phyloP scores from a whole-genome alignment of 768 basidiomycete species.

The Lactarius psammicola region DNA sequence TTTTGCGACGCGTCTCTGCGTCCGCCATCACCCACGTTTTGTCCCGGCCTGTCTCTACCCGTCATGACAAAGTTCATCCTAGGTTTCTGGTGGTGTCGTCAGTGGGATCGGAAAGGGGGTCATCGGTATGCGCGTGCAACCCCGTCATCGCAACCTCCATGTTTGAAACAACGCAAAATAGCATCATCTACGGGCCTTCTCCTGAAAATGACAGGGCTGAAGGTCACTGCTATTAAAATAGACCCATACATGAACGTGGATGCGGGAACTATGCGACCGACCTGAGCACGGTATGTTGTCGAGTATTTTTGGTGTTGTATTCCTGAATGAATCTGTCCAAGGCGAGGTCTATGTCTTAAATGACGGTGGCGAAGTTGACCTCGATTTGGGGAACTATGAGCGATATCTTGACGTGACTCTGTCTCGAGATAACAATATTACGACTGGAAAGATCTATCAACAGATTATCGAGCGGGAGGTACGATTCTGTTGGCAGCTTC shows the following conservation, averaged over 20 bases:
- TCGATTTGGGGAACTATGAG: conserved; percentile 98
- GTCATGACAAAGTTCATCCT: conserved; percentile 94
- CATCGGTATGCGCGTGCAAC: conserved; percentile 65
- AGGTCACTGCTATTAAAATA: conserved; percentile 99
- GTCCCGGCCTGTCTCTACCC: neutral
- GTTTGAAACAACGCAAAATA: conserved; percentile 38
- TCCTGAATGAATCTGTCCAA: conserved; percentile 31
- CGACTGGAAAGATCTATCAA: conserved; percentile 96
- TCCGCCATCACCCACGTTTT: neutral
- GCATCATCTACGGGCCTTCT: conserved; percentile 96
- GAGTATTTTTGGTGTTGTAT: conserved; percentile 9
- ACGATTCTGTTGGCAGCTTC: conserved; percentile 31
- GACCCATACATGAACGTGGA: conserved; percentile 99
- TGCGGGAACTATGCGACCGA: conserved; percentile 98
- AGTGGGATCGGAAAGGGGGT: conserved; percentile 99
- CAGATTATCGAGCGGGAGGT: conserved; percentile 98
- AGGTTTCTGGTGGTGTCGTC: conserved; percentile 95
- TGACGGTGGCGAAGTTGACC: conserved; percentile 96
- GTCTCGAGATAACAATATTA: conserved; percentile 95
- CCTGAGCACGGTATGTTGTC: conserved; percentile 79
- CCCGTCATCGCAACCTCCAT: conserved; percentile 31
- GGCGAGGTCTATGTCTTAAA: conserved; percentile 98
- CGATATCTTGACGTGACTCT: conserved; percentile 95
- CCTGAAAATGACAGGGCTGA: conserved; percentile 91
- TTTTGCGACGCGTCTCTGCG: conserved; percentile 5